A percentile compares a stretch with the other conserved stretches of the same genome.
phyloP scores from a whole-genome alignment of 495 filamentous ascomycete species.

The Penicillium cosmopolitanum region DNA sequence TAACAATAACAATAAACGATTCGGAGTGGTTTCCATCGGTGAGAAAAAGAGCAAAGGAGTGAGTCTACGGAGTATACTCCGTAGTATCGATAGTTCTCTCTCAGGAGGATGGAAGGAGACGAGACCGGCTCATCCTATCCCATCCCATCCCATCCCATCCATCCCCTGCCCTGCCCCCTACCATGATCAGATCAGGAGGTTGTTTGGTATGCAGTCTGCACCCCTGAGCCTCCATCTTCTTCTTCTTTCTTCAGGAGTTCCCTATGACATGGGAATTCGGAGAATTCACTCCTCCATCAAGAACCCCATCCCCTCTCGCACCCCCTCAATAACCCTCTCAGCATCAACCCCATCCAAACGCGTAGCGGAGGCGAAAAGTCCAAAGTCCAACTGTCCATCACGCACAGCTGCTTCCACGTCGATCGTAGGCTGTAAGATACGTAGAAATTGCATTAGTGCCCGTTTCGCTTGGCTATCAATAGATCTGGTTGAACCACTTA shows the following conservation, averaged over 20 bases:
- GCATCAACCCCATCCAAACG: constrained; percentile 27
- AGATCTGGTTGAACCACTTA: constrained; percentile 15
- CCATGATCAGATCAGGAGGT: too few relatives aligned
- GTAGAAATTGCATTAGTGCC: constrained; percentile 25
- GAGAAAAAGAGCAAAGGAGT: too few relatives aligned
- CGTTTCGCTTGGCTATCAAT: constrained; percentile 1
- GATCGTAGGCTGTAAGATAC: constrained; percentile 34
- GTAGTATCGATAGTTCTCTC: not conserved
- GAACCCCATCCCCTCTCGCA: constrained; percentile 26
- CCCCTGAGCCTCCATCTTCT: too few relatives aligned
- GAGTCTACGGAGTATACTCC: too few relatives aligned
- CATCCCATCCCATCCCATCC: too few relatives aligned
- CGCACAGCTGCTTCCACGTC: constrained; percentile 42
- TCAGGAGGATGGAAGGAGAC: too few relatives aligned
- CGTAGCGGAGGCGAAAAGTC: constrained; percentile 32
- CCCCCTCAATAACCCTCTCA: constrained; percentile 23
- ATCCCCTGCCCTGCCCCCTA: too few relatives aligned
- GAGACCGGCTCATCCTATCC: too few relatives aligned
- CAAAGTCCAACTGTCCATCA: constrained; percentile 36
- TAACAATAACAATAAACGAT: not conserved
- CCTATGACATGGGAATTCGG: too few relatives aligned
- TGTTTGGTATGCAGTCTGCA: too few relatives aligned
- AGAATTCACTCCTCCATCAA: constrained; percentile 6
- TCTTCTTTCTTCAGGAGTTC: too few relatives aligned
- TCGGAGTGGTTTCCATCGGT: not conserved